Conservation (phyloP, 129 eudicot species). For the Lactuca saligna region DNA sequence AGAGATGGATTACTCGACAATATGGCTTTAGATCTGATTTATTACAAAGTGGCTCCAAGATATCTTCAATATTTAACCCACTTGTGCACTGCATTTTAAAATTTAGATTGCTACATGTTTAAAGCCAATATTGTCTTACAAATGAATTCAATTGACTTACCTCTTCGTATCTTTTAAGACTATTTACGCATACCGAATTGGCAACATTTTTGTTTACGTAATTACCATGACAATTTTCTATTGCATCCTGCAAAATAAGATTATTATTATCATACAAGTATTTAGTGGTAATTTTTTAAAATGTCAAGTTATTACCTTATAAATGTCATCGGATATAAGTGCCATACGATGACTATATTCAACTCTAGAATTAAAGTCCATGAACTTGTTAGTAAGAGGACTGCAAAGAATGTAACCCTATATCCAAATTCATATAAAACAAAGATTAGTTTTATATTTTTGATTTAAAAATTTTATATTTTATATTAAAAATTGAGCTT, state of each 20-base stretch:
- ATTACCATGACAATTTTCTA: constrained; percentile 29
- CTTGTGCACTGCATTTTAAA: constrained; percentile 29
- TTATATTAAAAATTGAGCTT: background rate
- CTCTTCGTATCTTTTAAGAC: constrained; percentile 31
- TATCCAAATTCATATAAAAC: background rate
- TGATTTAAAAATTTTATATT: too few species aligned
- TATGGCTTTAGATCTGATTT: constrained; percentile 35
- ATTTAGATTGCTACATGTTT: background rate
- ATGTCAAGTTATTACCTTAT: constrained; percentile 17
- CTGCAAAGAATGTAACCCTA: constrained; percentile 43
- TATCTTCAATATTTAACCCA: constrained; percentile 27
- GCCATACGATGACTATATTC: constrained; percentile 39
- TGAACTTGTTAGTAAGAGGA: constrained; percentile 32
- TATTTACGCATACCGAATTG: constrained; percentile 16
- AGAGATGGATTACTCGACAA: constrained; percentile 25
- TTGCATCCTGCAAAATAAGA: constrained; percentile 20
- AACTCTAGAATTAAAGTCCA: constrained; percentile 36
- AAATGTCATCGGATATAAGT: constrained; percentile 38
- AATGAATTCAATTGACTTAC: constrained; percentile 4
- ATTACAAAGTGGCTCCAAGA: constrained; percentile 38
- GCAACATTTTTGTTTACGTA: constrained; percentile 12
- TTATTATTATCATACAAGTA: background rate
- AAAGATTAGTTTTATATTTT: background rate
- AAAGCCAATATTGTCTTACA: background rate
- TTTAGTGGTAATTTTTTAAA: background rate